Percentiles rank a stretch among this genome's conserved stretches.
Conservation (phyloP, 2,329 filamentous ascomycete species). For the Sporothrix humicola region DNA sequence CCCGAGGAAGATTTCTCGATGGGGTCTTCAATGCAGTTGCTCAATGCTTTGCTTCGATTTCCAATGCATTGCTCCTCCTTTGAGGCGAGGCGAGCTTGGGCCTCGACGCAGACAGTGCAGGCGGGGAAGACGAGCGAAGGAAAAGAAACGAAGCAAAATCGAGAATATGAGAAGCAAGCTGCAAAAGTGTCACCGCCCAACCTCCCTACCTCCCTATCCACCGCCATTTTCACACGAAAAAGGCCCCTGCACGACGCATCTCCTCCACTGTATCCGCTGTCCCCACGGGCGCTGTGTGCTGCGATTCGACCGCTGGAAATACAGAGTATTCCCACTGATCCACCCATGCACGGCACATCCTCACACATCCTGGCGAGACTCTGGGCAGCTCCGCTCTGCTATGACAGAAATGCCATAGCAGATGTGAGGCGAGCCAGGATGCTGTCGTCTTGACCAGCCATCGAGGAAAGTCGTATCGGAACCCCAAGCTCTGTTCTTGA, state of each 20-base stretch:
- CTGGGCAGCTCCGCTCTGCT: constrained; percentile 16
- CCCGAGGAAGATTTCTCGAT: neutral
- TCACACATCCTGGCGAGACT: neutral
- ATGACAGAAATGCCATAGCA: neutral
- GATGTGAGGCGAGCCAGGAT: neutral
- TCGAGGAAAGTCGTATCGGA: neutral
- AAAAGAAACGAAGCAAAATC: neutral
- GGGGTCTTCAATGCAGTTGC: neutral
- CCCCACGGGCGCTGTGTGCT: neutral
- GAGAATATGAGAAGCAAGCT: too few relatives aligned
- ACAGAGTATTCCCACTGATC: neutral
- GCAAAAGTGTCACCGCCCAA: constrained; percentile 23
- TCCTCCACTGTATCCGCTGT: constrained; percentile 17
- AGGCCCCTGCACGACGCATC: neutral
- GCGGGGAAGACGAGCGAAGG: neutral
- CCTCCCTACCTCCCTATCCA: constrained; percentile 17
- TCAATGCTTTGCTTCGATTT: neutral
- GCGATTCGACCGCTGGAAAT: neutral
- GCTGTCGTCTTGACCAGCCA: constrained; percentile 9
- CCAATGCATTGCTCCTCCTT: neutral
- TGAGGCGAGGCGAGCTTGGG: neutral
- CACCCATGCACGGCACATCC: constrained; percentile 21
- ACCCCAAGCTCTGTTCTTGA: neutral
- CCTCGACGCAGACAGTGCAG: neutral
- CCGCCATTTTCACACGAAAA: constrained; percentile 7